phyloP scores from a whole-genome alignment of 176 grass and related monocot species.

The Chloris gayana region DNA sequence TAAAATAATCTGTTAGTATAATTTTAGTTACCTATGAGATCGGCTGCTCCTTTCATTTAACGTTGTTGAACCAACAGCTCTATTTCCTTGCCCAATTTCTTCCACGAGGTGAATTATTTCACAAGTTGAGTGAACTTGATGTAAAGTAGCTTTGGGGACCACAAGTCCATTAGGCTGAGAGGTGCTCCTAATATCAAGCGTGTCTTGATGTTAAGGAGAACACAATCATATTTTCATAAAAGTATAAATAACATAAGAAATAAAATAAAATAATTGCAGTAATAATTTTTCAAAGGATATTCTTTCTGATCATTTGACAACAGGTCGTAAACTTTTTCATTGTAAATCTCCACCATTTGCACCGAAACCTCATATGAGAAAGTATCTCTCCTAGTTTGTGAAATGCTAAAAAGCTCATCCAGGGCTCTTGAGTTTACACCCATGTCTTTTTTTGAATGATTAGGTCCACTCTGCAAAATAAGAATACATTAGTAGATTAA shows the following conservation, averaged over 20 bases:
- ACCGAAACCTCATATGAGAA: no score
- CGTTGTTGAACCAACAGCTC: constrained; percentile 80
- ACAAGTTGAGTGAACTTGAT: constrained; percentile 76
- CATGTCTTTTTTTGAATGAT: no score
- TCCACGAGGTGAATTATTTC: no score
- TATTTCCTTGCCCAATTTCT: constrained; percentile 78
- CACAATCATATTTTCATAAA: background rate
- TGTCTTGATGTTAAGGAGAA: constrained; percentile 46
- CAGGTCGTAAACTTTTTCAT: no score
- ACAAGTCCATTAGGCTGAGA: constrained; percentile 83
- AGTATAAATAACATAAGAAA: background rate
- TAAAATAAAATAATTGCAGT: background rate
- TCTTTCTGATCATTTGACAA: no score
- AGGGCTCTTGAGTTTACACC: no score
- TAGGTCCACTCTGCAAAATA: no score
- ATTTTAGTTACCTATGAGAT: constrained; percentile 70
- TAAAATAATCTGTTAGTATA: background rate
- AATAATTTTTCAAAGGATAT: background rate
- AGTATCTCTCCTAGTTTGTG: no score
- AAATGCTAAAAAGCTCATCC: no score
- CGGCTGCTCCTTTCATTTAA: constrained; percentile 92
- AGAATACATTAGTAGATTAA: no score
- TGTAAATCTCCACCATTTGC: no score
- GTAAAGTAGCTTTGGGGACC: constrained; percentile 76
- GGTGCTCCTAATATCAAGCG: constrained; percentile 80